Conservation (phyloP, 1,284 basidiomycete genomes). For the Tilletia horrida region DNA sequence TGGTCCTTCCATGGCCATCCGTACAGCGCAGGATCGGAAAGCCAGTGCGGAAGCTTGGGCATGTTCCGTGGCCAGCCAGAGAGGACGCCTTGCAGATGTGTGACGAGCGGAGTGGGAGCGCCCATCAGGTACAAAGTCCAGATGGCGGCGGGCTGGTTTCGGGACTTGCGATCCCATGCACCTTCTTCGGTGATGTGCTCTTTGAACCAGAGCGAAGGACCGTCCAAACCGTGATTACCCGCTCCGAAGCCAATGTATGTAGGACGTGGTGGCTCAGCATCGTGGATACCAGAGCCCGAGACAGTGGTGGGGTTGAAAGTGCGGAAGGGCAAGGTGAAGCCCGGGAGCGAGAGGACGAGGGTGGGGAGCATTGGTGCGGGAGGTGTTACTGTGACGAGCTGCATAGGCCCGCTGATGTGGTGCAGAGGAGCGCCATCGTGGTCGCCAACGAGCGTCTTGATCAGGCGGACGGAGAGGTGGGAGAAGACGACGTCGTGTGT, state of each 20-base stretch:
- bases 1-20: constrained; percentile 32
- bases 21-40: constrained; percentile 23
- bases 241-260: constrained; percentile 35
- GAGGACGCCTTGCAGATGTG: constrained; percentile 28
- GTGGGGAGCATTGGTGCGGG: constrained; percentile 31
- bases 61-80: constrained; percentile 25
- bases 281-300: constrained; percentile 24
- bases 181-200: constrained; percentile 37
- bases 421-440: constrained; percentile 24
- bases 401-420: constrained; percentile 31
- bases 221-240: constrained; percentile 30
- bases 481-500: constrained; percentile 25
- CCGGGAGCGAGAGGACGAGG: constrained; percentile 30
- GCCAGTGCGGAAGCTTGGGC: constrained; percentile 25
- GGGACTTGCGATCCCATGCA: constrained; percentile 29
- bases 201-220: constrained; percentile 41
- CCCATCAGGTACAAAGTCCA: constrained; percentile 42
- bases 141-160: constrained; percentile 30
- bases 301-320: constrained; percentile 28
- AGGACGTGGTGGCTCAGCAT: constrained; percentile 27
- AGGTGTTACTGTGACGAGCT: constrained; percentile 30
- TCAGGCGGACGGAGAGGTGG: constrained; percentile 31
- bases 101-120: constrained; percentile 30
- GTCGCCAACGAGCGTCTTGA: constrained; percentile 33
- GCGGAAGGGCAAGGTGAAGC: constrained; percentile 34